Evolutionary conservation across 2,329 filamentous ascomycete species (phyloP).

Genomic region (Neonectria ditissima): DNA sequence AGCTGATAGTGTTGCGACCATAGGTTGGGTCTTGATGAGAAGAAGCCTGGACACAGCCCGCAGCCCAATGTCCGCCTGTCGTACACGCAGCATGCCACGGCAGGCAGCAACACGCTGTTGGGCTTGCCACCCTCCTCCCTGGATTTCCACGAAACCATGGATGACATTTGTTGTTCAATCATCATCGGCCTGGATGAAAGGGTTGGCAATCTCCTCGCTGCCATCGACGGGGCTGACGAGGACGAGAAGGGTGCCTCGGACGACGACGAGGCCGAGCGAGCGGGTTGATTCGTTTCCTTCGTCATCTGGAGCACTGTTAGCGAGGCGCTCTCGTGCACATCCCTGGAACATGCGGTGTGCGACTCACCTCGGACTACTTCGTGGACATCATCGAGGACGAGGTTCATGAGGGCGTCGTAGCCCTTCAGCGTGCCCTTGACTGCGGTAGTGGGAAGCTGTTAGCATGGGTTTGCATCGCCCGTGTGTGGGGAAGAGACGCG

Average conservation of each 20-base stretch:
- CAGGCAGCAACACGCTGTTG: conserved; percentile 11
- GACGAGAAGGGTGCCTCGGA: conserved; percentile 90
- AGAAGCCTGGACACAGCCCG: conserved; percentile 1
- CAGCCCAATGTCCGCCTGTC: conserved; percentile 14
- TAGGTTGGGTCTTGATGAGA: conserved; percentile 13
- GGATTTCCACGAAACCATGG: conserved; percentile 16
- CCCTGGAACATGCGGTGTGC: not conserved
- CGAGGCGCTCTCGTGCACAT: not conserved
- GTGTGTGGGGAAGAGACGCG: not conserved
- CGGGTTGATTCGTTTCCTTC: conserved; percentile 89
- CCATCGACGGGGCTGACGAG: conserved; percentile 93
- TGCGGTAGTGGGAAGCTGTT: conserved; percentile 52
- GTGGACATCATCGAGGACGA: conserved; percentile 94
- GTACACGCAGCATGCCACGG: conserved; percentile 15
- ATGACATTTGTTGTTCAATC: conserved; percentile 52
- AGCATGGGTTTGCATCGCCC: conserved; percentile 13
- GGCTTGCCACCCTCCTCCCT: conserved; percentile 1
- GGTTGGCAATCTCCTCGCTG: conserved; percentile 95
- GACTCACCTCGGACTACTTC: conserved; percentile 85
- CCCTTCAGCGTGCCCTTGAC: conserved; percentile 92
- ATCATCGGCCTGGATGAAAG: conserved; percentile 83
- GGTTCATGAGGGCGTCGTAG: conserved; percentile 97
- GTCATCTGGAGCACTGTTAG: conserved; percentile 72
- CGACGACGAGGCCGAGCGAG: conserved; percentile 87
- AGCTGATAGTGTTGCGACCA: conserved; percentile 27